phyloP scores from a whole-genome alignment of 495 filamentous ascomycete genomes.

The Aspergillus mulundensis region DNA sequence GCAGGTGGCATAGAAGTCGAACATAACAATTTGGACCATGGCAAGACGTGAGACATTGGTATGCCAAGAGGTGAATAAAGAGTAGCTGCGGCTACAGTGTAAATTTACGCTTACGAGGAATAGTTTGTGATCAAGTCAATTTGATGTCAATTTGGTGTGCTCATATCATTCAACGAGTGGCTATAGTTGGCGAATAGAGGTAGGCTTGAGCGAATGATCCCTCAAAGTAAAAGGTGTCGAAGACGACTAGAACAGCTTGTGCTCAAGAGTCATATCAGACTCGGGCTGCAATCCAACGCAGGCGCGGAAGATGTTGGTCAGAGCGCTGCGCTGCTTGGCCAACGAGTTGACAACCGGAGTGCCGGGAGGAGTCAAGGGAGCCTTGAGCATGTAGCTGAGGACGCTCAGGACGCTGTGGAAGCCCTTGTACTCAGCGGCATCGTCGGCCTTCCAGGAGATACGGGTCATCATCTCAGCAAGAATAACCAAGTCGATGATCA shows the following conservation, averaged over 20 bases:
- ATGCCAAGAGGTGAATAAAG: no score
- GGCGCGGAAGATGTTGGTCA: conserved; percentile 98
- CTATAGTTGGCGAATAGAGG: conserved; percentile 27
- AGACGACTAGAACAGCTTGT: conserved; percentile 76
- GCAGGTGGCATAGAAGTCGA: no score
- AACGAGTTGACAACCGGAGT: conserved; percentile 96
- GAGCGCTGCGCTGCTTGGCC: conserved; percentile 88
- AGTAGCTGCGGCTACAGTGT: no score
- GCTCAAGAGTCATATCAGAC: conserved; percentile 98
- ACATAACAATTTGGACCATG: no score
- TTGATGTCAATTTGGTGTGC: no score
- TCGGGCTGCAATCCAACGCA: conserved; percentile 97
- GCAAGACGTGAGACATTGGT: no score
- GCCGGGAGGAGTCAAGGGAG: conserved; percentile 89
- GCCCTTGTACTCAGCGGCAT: conserved; percentile 70
- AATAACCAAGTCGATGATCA: conserved; percentile 95
- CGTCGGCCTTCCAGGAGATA: conserved; percentile 78
- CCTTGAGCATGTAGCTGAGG: conserved; percentile 99
- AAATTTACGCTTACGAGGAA: no score
- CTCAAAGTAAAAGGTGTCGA: not conserved
- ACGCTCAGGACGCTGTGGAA: conserved; percentile 98
- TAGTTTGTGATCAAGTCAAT: not conserved
- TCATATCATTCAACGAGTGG: conserved; percentile 27
- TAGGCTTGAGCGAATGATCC: not conserved
- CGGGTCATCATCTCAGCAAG: conserved; percentile 97